These are phyloP conservation scores for Chloranthus sessilifolius DNA, from an alignment of 164 flowering plant species.

Conservation along the genomic window DNA sequence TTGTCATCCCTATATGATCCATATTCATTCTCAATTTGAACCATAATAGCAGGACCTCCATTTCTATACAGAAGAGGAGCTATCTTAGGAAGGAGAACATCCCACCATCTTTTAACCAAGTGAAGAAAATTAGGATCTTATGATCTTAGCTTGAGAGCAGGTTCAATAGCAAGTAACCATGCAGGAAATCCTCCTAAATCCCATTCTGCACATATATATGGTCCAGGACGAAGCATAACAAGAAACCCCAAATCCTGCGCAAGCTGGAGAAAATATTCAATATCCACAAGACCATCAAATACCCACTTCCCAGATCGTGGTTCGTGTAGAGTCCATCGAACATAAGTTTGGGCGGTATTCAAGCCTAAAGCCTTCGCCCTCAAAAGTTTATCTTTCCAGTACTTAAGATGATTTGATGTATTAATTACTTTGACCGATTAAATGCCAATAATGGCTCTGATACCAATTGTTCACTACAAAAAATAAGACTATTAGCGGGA, in stretches of 20 bases:
- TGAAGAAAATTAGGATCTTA: slow-evolving; percentile 74
- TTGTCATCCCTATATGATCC: slow-evolving; percentile 93
- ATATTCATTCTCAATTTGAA: slow-evolving; percentile 97
- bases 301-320: slow-evolving; percentile 57
- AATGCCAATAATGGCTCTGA: no score
- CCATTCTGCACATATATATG: slow-evolving; percentile 99
- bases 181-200: slow-evolving; percentile 96
- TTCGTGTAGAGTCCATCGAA: slow-evolving; percentile 98
- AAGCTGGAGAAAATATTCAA: slow-evolving; percentile 62
- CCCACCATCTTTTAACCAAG: slow-evolving; percentile 89
- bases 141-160: slow-evolving; percentile 71
- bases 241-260: slow-evolving; percentile 75
- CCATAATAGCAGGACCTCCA: slow-evolving; percentile 96
- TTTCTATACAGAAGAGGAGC: slow-evolving; percentile 70
- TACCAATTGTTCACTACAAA: no score
- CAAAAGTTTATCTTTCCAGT: slow-evolving; percentile 93
- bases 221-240: slow-evolving; percentile 96
- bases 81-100: slow-evolving; percentile 61
- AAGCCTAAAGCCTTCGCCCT: slow-evolving; percentile 95
- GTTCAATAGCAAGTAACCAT: slow-evolving; percentile 79
- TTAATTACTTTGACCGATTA: no score
- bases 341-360: slow-evolving; percentile 91
- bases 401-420: no score
- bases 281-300: slow-evolving; percentile 80
- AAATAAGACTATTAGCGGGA: no score